Percentiles rank a stretch among this genome's conserved stretches.
Conservation (phyloP, 192 early-diverging fungal genomes). For the Coemansia sp. region DNA sequence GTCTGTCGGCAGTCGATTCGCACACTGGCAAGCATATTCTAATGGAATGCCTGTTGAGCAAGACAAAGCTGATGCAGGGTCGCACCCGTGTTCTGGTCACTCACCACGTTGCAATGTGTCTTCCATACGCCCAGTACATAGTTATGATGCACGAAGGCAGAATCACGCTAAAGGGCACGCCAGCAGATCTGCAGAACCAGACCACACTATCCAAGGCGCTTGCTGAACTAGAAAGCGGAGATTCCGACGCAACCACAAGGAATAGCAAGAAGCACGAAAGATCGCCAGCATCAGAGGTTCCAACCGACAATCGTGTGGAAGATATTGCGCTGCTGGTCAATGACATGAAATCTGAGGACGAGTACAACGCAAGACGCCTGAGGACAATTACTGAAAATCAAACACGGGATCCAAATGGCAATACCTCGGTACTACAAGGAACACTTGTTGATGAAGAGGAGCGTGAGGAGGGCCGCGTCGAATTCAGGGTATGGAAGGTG, state of each 20-base stretch:
- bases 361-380: conserved; percentile 18
- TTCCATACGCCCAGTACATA: conserved; percentile 51
- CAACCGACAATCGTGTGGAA: neutral
- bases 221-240: neutral
- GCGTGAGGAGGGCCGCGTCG: conserved; percentile 70
- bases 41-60: conserved; percentile 67
- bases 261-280: neutral
- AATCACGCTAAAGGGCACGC: conserved; percentile 54
- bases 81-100: conserved; percentile 86
- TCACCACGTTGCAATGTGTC: conserved; percentile 70
- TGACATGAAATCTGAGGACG: conserved; percentile 23
- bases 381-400: conserved; percentile 34
- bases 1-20: conserved; percentile 89
- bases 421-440: conserved; percentile 24
- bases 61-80: conserved; percentile 59
- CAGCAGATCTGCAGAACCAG: conserved; percentile 50
- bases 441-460: conserved; percentile 82
- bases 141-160: conserved; percentile 64
- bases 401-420: conserved; percentile 28
- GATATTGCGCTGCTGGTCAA: neutral
- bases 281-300: neutral
- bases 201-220: conserved; percentile 25
- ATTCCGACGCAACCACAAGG: neutral
- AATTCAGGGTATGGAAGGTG: conserved; percentile 65
- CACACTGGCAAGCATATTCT: conserved; percentile 89